A percentile compares a stretch with the other conserved stretches of the same genome.
Evolutionary conservation across 805 yeast genomes (phyloP).

Genomic region (Saccharomycopsis sp.): DNA sequence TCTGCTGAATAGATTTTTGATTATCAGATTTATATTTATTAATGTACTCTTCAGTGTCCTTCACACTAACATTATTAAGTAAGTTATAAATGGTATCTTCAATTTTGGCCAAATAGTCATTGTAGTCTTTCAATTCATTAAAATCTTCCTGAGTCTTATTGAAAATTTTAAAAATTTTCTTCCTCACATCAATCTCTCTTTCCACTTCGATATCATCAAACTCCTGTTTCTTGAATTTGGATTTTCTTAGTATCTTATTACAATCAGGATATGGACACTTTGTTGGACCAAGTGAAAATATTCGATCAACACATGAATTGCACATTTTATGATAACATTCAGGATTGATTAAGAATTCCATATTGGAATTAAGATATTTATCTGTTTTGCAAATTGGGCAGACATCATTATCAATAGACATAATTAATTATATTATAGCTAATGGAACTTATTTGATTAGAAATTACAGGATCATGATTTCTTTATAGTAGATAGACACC

Average conservation of each 20-base stretch:
- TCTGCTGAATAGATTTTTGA: slow-evolving; percentile 66
- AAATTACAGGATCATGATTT: too few species aligned
- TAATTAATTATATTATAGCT: too few species aligned
- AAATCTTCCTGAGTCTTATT: slow-evolving; percentile 79
- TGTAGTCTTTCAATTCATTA: slow-evolving; percentile 48
- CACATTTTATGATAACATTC: slow-evolving; percentile 98
- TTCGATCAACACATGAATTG: slow-evolving; percentile 93
- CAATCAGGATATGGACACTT: slow-evolving; percentile 94
- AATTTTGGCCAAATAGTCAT: slow-evolving; percentile 74
- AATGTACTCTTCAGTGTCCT: slow-evolving; percentile 58
- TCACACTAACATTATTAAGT: slow-evolving; percentile 61
- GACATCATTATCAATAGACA: slow-evolving; percentile 62
- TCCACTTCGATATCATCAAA: slow-evolving; percentile 90
- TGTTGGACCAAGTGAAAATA: slow-evolving; percentile 90
- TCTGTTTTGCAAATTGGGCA: slow-evolving; percentile 98
- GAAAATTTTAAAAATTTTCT: slow-evolving; percentile 66
- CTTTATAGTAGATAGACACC: too few species aligned
- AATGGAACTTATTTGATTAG: too few species aligned
- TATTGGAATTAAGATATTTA: slow-evolving; percentile 85
- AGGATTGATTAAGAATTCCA: slow-evolving; percentile 87
- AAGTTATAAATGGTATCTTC: slow-evolving; percentile 77
- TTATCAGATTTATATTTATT: slow-evolving; percentile 67
- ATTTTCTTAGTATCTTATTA: slow-evolving; percentile 78
- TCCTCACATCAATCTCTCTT: slow-evolving; percentile 85
- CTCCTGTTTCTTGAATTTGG: slow-evolving; percentile 83